Evolutionary conservation across 495 filamentous ascomycete genomes (phyloP).

Genomic region (Cairneyella variabilis): DNA sequence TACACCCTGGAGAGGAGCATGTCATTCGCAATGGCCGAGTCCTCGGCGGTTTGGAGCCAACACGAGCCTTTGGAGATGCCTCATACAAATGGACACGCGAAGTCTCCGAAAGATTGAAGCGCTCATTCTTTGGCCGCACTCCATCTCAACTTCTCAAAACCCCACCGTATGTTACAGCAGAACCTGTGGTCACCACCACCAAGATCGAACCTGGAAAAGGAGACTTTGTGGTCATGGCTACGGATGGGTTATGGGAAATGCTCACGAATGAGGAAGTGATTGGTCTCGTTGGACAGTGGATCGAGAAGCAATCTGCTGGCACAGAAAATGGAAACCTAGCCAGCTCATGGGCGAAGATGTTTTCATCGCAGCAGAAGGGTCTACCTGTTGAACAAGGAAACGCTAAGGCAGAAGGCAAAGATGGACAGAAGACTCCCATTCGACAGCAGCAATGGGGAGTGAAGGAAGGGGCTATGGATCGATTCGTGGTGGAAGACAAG

Average conservation of each 20-base stretch:
- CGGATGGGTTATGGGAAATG: constrained; percentile 99
- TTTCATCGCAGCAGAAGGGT: constrained; percentile 42
- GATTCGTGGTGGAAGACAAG: constrained; percentile 92
- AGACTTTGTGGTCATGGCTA: constrained; percentile 95
- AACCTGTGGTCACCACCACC: constrained; percentile 93
- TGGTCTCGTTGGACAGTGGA: constrained; percentile 93
- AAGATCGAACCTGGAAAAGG: constrained; percentile 85
- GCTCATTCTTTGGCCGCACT: constrained; percentile 78
- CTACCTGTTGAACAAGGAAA: constrained; percentile 55
- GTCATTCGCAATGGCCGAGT: constrained; percentile 86
- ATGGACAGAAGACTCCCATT: constrained; percentile 68
- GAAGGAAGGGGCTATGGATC: constrained; percentile 57
- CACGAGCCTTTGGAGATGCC: constrained; percentile 92
- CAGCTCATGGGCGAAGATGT: constrained; percentile 53
- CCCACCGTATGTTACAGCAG: constrained; percentile 96
- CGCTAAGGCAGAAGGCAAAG: constrained; percentile 27
- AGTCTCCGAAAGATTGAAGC: constrained; percentile 73
- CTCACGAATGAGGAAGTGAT: constrained; percentile 97
- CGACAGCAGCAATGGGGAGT: constrained; percentile 83
- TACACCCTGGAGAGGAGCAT: constrained; percentile 82
- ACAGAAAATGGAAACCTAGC: constrained; percentile 33
- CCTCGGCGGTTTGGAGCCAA: constrained; percentile 86
- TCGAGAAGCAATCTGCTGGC: constrained; percentile 65
- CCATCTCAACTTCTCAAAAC: constrained; percentile 72
- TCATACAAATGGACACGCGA: constrained; percentile 93